A percentile compares a stretch with the other conserved stretches of the same genome.
Evolutionary conservation across 768 basidiomycete species (phyloP).

Genomic region (Pleurotus eryngii): DNA sequence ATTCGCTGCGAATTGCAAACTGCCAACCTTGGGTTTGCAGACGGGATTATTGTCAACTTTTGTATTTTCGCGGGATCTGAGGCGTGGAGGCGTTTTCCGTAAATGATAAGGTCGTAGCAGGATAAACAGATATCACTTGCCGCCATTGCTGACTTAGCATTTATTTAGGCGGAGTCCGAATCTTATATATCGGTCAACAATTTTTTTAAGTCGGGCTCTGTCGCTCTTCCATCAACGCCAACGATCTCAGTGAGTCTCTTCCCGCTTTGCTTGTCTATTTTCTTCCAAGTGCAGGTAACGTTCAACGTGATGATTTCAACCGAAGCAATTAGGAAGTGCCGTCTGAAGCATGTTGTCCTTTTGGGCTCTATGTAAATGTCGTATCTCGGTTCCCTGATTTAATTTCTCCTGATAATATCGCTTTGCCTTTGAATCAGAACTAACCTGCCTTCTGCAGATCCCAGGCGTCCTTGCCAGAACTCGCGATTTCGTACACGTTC

Average conservation of each 20-base stretch:
- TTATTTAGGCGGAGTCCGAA: background rate
- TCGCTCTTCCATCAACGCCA: background rate
- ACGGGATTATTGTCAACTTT: background rate
- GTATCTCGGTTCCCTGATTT: conserved; percentile 54
- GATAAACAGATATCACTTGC: background rate
- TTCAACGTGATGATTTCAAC: conserved; percentile 40
- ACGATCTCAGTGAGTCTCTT: conserved; percentile 3
- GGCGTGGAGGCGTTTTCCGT: conserved; percentile 3
- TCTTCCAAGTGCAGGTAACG: background rate
- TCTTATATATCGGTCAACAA: background rate
- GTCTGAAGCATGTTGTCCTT: conserved; percentile 42
- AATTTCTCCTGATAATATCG: conserved; percentile 8
- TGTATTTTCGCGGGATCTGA: conserved; percentile 2
- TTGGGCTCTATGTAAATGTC: conserved; percentile 24
- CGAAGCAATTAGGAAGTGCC: conserved; percentile 57
- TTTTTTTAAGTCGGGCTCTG: background rate
- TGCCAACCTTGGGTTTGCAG: background rate
- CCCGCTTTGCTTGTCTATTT: conserved; percentile 3
- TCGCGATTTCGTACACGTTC: background rate
- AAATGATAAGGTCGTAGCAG: conserved; percentile 5
- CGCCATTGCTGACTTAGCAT: conserved; percentile 9
- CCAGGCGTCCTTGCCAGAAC: too few relatives aligned
- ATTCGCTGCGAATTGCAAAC: background rate
- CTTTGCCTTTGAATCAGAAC: background rate
- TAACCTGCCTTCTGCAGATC: background rate